These are phyloP conservation scores for Neocallimastix lanati DNA, from an alignment of 192 early-diverging fungal genomes.

Conservation along the genomic window DNA sequence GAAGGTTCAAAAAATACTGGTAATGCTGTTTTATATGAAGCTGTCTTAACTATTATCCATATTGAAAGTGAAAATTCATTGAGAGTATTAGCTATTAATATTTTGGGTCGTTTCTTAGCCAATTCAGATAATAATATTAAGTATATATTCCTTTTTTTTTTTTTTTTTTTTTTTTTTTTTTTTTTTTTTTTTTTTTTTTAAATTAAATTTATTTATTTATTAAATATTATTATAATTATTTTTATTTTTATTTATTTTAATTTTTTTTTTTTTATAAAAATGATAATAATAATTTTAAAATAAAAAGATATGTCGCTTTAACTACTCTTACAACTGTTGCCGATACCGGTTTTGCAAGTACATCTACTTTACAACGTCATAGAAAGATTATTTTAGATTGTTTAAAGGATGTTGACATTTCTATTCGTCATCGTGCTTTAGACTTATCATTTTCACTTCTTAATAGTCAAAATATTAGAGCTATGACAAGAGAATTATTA, in stretches of 20 bases:
- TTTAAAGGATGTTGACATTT: conserved; percentile 83
- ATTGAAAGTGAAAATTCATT: conserved; percentile 78
- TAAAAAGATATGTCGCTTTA: conserved; percentile 74
- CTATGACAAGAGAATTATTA: conserved; percentile 79
- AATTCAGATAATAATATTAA: conserved; percentile 96
- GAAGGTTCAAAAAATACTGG: conserved; percentile 92
- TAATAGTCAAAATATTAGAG: conserved; percentile 77
- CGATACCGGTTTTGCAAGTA: conserved; percentile 32
- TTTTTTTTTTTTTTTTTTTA: too few relatives aligned
- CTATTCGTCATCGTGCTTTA: conserved; percentile 86
- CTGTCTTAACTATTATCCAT: conserved; percentile 89
- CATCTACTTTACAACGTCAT: conserved; percentile 86
- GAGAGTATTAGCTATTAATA: conserved; percentile 89
- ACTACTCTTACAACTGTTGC: conserved; percentile 86
- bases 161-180: too few relatives aligned
- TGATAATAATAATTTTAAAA: too few relatives aligned
- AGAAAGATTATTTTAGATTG: conserved; percentile 92
- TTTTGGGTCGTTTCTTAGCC: conserved; percentile 86
- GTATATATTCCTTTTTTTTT: too few relatives aligned
- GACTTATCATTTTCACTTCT: conserved; percentile 94
- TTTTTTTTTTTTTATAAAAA: too few relatives aligned
- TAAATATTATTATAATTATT: neutral
- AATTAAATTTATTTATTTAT: too few relatives aligned
- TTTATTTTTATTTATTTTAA: conserved; percentile 4
- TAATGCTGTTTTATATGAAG: conserved; percentile 93